Evolutionary conservation across 352 stramenopile species (phyloP).

Genomic region (Globisporangium cylindrosporum): DNA sequence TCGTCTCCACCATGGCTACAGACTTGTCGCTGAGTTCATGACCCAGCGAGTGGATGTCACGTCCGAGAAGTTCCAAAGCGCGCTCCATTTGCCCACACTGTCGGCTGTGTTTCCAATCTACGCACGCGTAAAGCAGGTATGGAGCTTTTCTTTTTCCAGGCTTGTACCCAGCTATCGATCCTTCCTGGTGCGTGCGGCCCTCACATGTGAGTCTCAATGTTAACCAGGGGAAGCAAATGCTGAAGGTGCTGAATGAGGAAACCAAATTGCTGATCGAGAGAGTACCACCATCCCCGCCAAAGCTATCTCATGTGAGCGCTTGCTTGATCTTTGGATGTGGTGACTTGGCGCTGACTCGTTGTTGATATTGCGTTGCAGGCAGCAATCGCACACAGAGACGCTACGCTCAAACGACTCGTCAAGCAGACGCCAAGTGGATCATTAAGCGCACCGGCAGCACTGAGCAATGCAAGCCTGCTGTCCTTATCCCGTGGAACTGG

Average conservation of each 20-base stretch:
- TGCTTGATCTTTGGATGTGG: neutral
- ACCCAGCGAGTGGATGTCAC: constrained; percentile 24
- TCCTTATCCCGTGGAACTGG: neutral
- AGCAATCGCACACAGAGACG: constrained; percentile 35
- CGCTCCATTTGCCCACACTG: constrained; percentile 30
- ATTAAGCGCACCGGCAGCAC: neutral
- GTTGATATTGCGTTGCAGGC: constrained; percentile 15
- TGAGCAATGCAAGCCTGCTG: neutral
- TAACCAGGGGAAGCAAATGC: constrained; percentile 38
- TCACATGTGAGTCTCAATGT: neutral
- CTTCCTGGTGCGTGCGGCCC: neutral
- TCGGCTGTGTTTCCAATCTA: constrained; percentile 48
- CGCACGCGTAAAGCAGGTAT: constrained; percentile 48
- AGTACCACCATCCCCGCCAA: constrained; percentile 24
- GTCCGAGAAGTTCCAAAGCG: constrained; percentile 27
- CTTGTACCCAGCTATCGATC: neutral
- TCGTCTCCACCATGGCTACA: constrained; percentile 35
- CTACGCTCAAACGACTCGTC: constrained; percentile 36
- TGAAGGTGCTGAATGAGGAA: constrained; percentile 36
- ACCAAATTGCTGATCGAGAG: constrained; percentile 26
- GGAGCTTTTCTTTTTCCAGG: neutral
- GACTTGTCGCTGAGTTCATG: constrained; percentile 31
- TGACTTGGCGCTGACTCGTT: neutral
- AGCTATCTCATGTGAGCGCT: constrained; percentile 28
- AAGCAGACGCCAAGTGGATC: constrained; percentile 14